Conservation (phyloP, 2,329 filamentous ascomycete genomes). For the Penicillium sp. region DNA sequence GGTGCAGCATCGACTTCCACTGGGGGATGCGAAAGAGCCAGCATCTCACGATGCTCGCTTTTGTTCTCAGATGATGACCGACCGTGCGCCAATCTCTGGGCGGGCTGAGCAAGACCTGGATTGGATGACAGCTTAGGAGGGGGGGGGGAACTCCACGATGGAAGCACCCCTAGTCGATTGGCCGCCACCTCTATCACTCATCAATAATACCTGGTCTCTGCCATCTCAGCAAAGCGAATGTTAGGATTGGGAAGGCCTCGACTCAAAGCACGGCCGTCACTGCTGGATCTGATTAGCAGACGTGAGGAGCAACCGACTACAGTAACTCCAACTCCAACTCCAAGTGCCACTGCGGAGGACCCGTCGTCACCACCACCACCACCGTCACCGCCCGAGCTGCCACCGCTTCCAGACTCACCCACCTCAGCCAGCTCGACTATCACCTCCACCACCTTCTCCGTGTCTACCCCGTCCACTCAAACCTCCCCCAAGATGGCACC, state of each 20-base stretch:
- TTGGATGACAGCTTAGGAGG: constrained; percentile 30
- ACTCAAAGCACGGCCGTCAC: constrained; percentile 65
- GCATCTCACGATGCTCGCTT: neutral
- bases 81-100: constrained; percentile 26
- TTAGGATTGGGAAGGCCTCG: constrained; percentile 63
- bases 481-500: constrained; percentile 50
- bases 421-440: constrained; percentile 47
- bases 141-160: constrained; percentile 31
- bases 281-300: constrained; percentile 63
- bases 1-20: neutral
- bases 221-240: constrained; percentile 49
- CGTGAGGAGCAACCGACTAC: constrained; percentile 23
- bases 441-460: constrained; percentile 43
- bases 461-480: constrained; percentile 35
- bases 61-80: constrained; percentile 6
- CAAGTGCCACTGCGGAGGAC: constrained; percentile 43
- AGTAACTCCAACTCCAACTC: constrained; percentile 50
- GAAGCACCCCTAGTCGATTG: constrained; percentile 11
- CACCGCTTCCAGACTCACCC: constrained; percentile 54
- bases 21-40: neutral
- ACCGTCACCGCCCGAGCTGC: constrained; percentile 51
- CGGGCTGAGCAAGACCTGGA: constrained; percentile 25
- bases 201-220: neutral
- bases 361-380: constrained; percentile 24
- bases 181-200: constrained; percentile 1